These are phyloP conservation scores for Fusarium guadeloupense DNA, from an alignment of 2,329 filamentous ascomycete genomes.

Conservation along the genomic window DNA sequence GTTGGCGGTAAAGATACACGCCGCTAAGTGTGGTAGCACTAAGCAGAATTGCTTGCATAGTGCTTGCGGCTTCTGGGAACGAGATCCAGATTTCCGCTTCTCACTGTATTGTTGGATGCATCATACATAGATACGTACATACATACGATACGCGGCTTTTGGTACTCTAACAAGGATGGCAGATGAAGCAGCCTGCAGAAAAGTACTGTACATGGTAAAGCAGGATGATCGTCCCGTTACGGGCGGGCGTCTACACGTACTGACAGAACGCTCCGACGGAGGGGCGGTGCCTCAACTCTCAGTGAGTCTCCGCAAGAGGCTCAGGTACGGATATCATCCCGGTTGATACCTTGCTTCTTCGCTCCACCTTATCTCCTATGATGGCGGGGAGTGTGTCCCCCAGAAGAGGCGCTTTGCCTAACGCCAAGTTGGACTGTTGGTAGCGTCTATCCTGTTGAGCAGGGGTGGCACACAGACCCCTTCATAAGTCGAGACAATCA, in stretches of 20 bases:
- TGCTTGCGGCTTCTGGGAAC: constrained; percentile 6
- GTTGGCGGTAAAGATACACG: neutral
- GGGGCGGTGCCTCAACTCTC: constrained; percentile 5
- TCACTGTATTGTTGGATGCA: constrained; percentile 23
- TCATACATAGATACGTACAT: too few species aligned
- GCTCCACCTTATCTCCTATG: constrained; percentile 39
- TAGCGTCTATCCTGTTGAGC: constrained; percentile 37
- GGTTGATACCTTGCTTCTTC: constrained; percentile 44
- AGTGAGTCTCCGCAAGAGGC: constrained; percentile 15
- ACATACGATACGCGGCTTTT: constrained; percentile 17
- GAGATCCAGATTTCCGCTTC: constrained; percentile 1
- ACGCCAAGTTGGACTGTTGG: constrained; percentile 41
- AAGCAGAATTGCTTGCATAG: neutral
- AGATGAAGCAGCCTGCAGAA: constrained; percentile 28
- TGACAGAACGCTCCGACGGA: constrained; percentile 24
- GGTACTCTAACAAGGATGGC: constrained; percentile 16
- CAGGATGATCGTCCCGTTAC: constrained; percentile 29
- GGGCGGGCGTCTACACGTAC: constrained; percentile 29
- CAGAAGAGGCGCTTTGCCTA: constrained; percentile 30
- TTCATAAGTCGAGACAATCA: constrained; percentile 47
- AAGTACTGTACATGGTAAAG: constrained; percentile 22
- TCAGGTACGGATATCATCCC: constrained; percentile 44
- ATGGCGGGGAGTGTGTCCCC: constrained; percentile 28
- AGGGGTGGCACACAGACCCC: constrained; percentile 50
- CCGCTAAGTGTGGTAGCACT: neutral